Evolutionary conservation across 805 yeast species (phyloP).

Genomic region (Yueomyces sinensis): DNA sequence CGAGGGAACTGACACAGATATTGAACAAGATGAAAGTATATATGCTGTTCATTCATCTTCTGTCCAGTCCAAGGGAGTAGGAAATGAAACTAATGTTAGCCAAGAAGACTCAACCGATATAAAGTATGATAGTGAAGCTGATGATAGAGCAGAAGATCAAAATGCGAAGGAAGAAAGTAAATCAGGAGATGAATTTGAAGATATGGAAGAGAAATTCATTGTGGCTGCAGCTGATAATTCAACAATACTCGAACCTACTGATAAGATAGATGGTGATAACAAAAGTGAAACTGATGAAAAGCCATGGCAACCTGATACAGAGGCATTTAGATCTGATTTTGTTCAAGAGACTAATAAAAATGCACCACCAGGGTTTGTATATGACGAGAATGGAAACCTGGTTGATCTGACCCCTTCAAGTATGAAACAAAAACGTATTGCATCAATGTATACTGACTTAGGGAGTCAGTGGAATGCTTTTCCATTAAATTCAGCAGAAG

Average conservation of each 20-base stretch:
- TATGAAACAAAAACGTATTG: slow-evolving; percentile 15
- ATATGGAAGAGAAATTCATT: neutral
- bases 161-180: slow-evolving; percentile 2
- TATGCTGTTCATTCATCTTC: no score
- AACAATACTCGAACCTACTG: neutral
- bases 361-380: slow-evolving; percentile 23
- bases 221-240: slow-evolving; percentile 9
- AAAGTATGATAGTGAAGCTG: neutral
- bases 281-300: slow-evolving; percentile 1
- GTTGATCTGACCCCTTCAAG: slow-evolving; percentile 21
- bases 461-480: slow-evolving; percentile 25
- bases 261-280: neutral
- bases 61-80: no score
- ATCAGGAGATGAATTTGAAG: slow-evolving; percentile 1
- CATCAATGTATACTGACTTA: slow-evolving; percentile 19
- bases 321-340: slow-evolving; percentile 25
- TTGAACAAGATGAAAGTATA: neutral
- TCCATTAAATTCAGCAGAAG: slow-evolving; percentile 16
- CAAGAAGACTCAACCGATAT: no score
- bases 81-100: no score
- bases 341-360: slow-evolving; percentile 26
- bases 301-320: slow-evolving; percentile 46
- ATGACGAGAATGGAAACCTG: slow-evolving; percentile 22
- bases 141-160: neutral
- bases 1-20: neutral